phyloP scores from a whole-genome alignment of 2,329 filamentous ascomycete species.

The Dactylellina cionopaga region DNA sequence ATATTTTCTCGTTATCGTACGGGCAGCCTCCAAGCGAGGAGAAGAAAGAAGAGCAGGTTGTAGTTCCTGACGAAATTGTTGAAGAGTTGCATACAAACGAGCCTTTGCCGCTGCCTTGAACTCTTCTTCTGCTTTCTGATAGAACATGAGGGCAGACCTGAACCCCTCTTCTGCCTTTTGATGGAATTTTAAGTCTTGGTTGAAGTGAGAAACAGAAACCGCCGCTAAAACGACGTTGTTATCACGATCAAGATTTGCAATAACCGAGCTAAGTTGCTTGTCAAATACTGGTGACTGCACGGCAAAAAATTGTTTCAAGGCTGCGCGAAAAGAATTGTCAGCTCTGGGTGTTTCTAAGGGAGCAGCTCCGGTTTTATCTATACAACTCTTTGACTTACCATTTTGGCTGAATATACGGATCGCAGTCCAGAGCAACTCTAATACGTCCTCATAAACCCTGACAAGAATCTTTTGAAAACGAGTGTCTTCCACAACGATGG shows the following conservation, averaged over 20 bases:
- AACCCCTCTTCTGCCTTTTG: too few relatives aligned
- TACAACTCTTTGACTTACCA: neutral
- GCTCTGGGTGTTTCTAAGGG: neutral
- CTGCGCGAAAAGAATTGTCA: too few relatives aligned
- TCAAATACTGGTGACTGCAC: slow-evolving; percentile 9
- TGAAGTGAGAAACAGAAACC: neutral
- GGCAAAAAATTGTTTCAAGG: neutral
- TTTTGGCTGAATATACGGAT: slow-evolving; percentile 1
- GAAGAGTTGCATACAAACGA: neutral
- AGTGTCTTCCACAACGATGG: neutral
- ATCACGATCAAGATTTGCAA: slow-evolving; percentile 10
- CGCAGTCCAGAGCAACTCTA: neutral
- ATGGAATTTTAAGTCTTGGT: slow-evolving; percentile 5
- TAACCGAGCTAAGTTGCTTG: neutral
- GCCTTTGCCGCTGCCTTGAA: slow-evolving; percentile 6
- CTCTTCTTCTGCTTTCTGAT: neutral
- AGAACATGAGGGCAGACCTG: neutral
- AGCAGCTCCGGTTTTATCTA: neutral
- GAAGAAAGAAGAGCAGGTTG: neutral
- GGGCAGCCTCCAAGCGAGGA: neutral
- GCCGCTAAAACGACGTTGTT: neutral
- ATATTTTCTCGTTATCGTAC: neutral
- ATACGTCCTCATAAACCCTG: slow-evolving; percentile 8
- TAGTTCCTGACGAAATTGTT: slow-evolving; percentile 9
- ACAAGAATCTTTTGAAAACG: slow-evolving; percentile 12